These are phyloP conservation scores for Aegilops tauschii DNA, from an alignment of 176 grass and related monocot genomes.

Conservation along the genomic window DNA sequence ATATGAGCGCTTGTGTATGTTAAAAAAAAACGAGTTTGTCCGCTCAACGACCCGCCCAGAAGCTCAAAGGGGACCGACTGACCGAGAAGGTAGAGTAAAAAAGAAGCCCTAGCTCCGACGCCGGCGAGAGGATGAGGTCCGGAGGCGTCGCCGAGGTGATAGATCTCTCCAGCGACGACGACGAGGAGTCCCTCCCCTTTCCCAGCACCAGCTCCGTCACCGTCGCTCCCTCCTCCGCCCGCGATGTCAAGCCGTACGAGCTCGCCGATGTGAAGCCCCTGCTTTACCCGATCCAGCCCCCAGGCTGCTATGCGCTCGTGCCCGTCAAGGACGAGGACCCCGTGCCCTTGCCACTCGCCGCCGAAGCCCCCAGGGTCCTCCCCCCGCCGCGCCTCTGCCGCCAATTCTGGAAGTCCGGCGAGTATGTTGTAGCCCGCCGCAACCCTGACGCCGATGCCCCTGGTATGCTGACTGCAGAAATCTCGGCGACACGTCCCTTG, in stretches of 20 bases:
- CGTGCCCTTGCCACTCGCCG: constrained; percentile 22
- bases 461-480: constrained; percentile 45
- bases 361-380: constrained; percentile 17
- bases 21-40: background rate
- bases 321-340: constrained; percentile 53
- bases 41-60: background rate
- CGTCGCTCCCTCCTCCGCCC: constrained; percentile 23
- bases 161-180: constrained; percentile 63
- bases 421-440: constrained; percentile 65
- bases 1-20: no score
- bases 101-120: constrained; percentile 7
- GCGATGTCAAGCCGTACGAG: constrained; percentile 42
- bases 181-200: constrained; percentile 31
- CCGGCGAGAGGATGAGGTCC: constrained; percentile 21
- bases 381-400: constrained; percentile 53
- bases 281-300: constrained; percentile 26
- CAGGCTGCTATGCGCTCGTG: constrained; percentile 36
- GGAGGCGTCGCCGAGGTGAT: constrained; percentile 46
- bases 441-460: constrained; percentile 44
- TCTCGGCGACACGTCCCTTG: background rate
- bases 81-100: background rate
- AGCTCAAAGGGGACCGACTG: background rate
- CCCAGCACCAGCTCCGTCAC: constrained; percentile 4
- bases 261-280: constrained; percentile 38
- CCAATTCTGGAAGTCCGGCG: constrained; percentile 98